Conservation (phyloP, 1,139 yeast species). For the Magnusiomyces suaveolens region DNA sequence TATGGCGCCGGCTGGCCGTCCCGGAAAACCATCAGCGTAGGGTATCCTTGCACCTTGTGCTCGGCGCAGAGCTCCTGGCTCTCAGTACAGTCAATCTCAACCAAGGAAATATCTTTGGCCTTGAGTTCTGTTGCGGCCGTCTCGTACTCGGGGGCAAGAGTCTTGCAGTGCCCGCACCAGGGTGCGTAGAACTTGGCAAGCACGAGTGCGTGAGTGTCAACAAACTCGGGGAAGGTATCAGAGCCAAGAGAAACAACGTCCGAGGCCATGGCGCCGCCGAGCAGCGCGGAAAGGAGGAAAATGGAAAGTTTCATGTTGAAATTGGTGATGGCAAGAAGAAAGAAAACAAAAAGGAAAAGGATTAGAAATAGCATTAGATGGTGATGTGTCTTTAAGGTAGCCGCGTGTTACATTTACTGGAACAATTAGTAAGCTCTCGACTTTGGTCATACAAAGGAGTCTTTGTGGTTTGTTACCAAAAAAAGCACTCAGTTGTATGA, state of each 20-base stretch:
- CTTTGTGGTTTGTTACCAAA: too few species aligned
- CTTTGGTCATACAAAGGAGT: too few species aligned
- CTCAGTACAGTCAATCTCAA: conserved; percentile 88
- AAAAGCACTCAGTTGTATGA: too few species aligned
- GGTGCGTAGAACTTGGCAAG: conserved; percentile 96
- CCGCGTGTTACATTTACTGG: too few species aligned
- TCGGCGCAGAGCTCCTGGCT: conserved; percentile 71
- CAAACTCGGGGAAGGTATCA: conserved; percentile 47
- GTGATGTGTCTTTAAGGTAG: too few species aligned
- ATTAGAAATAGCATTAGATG: too few species aligned
- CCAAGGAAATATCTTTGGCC: conserved; percentile 61
- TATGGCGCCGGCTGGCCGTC: conserved; percentile 47
- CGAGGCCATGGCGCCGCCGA: conserved; percentile 56
- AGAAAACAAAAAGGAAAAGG: too few species aligned
- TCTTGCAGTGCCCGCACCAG: conserved; percentile 98
- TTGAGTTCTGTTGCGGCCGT: conserved; percentile 71
- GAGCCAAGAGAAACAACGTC: conserved; percentile 75
- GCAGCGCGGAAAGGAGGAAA: conserved; percentile 12
- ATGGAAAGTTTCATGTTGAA: conserved; percentile 15
- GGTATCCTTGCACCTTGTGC: conserved; percentile 78
- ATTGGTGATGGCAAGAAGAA: too few species aligned
- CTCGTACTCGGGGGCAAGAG: conserved; percentile 81
- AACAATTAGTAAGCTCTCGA: too few species aligned
- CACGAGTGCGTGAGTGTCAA: conserved; percentile 65
- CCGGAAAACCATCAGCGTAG: conserved; percentile 79